Percentiles rank a stretch among this genome's conserved stretches.
These are phyloP conservation scores for Pascua guehoae DNA, from an alignment of 1,284 basidiomycete species.

Conservation along the genomic window DNA sequence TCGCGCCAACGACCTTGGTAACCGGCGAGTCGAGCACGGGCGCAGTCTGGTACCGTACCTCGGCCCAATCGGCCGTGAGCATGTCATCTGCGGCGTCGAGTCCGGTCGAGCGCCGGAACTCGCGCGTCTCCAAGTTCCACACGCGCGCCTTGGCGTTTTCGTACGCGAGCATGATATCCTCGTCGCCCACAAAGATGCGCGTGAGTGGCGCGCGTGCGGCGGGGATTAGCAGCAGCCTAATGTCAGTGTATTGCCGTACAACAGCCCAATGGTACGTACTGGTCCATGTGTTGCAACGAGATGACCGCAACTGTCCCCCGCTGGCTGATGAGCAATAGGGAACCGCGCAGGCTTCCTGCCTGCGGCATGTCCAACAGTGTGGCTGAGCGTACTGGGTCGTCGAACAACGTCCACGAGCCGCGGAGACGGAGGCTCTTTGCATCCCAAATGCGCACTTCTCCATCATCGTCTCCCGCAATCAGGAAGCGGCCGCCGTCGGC, in stretches of 20 bases:
- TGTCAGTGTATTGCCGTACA: constrained; percentile 20
- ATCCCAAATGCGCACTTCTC: constrained; percentile 40
- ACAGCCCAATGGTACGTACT: constrained; percentile 54
- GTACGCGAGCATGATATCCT: constrained; percentile 75
- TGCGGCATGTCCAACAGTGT: constrained; percentile 24
- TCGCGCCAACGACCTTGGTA: constrained; percentile 12
- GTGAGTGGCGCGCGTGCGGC: constrained; percentile 66
- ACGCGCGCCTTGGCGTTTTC: constrained; percentile 70
- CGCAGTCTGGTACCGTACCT: constrained; percentile 53
- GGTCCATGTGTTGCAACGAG: constrained; percentile 67
- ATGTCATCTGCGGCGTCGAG: constrained; percentile 72
- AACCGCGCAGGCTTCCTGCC: constrained; percentile 63
- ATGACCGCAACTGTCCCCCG: constrained; percentile 81
- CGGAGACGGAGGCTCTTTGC: constrained; percentile 30
- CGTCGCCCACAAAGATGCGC: constrained; percentile 63
- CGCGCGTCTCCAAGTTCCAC: constrained; percentile 81
- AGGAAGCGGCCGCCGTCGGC: constrained; percentile 18
- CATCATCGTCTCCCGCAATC: constrained; percentile 46
- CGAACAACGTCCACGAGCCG: constrained; percentile 42
- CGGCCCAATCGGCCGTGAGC: constrained; percentile 68
- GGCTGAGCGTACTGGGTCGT: constrained; percentile 50
- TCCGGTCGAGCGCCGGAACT: constrained; percentile 79
- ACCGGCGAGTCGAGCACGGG: constrained; percentile 5
- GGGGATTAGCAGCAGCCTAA: constrained; percentile 71
- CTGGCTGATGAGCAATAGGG: constrained; percentile 66